Percentiles rank a stretch among this genome's conserved stretches.
These are phyloP conservation scores for Oryza officinalis DNA, from an alignment of 176 grass and related monocot genomes.

Conservation along the genomic window DNA sequence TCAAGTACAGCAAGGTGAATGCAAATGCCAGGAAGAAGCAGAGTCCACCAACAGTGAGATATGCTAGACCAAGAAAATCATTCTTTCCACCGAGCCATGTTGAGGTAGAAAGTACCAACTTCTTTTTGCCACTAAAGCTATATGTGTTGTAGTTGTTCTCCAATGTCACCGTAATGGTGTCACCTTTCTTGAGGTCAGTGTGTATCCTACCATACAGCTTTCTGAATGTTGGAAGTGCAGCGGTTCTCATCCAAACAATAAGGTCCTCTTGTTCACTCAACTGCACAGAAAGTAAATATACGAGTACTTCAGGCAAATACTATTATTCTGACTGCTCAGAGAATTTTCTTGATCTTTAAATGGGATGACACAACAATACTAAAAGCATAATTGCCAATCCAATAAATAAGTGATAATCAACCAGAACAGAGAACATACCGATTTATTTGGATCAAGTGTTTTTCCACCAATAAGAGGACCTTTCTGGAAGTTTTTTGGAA, in stretches of 20 bases:
- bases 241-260: conserved; percentile 95
- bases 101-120: conserved; percentile 81
- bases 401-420: conserved; percentile 11
- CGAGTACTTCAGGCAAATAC: conserved; percentile 12
- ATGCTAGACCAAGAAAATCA: conserved; percentile 86
- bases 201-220: conserved; percentile 84
- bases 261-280: conserved; percentile 88
- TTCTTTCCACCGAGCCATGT: conserved; percentile 95
- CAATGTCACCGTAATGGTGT: conserved; percentile 67
- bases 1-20: conserved; percentile 78
- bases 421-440: conserved; percentile 48
- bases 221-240: conserved; percentile 88
- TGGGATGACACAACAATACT: neutral
- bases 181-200: conserved; percentile 65
- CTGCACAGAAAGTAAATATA: conserved; percentile 41
- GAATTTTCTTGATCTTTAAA: neutral
- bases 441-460: conserved; percentile 33
- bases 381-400: conserved; percentile 1
- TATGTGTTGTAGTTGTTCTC: conserved; percentile 88
- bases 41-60: conserved; percentile 75
- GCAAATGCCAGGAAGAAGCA: conserved; percentile 76
- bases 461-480: conserved; percentile 72
- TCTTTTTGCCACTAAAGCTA: conserved; percentile 81
- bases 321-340: conserved; percentile 9
- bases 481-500: conserved; percentile 76